Evolutionary conservation across 2,329 filamentous ascomycete genomes (phyloP).

Genomic region (Pseudogymnoascus sp.): DNA sequence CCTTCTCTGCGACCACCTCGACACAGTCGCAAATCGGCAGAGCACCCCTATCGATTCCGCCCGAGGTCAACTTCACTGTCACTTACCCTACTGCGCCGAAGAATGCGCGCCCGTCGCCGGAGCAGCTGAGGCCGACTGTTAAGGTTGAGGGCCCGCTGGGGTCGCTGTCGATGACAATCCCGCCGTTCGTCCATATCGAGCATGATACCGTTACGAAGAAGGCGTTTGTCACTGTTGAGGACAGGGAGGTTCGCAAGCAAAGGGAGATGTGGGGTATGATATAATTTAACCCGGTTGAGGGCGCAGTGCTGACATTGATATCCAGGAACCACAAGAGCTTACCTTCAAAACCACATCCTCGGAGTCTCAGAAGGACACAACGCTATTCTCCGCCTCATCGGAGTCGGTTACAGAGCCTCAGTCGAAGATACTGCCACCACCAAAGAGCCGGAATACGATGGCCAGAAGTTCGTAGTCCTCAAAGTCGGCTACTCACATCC

Average conservation of each 20-base stretch:
- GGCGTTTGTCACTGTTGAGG: conserved; percentile 61
- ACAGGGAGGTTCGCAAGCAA: conserved; percentile 65
- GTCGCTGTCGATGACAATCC: conserved; percentile 70
- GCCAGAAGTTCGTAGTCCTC: conserved; percentile 82
- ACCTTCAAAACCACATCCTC: conserved; percentile 82
- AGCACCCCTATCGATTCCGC: conserved; percentile 71
- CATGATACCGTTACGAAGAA: conserved; percentile 58
- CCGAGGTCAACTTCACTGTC: conserved; percentile 70
- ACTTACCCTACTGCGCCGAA: conserved; percentile 44
- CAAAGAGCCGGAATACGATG: conserved; percentile 59
- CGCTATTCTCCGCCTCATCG: conserved; percentile 84
- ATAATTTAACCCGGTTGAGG: conserved; percentile 25
- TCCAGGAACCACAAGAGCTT: conserved; percentile 79
- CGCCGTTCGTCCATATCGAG: conserved; percentile 66
- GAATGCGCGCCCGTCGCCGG: conserved; percentile 31
- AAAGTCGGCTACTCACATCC: conserved; percentile 97
- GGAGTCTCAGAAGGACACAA: conserved; percentile 96
- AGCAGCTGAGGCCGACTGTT: conserved; percentile 56
- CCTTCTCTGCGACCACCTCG: conserved; percentile 65
- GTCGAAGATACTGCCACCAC: conserved; percentile 71
- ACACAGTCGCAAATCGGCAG: conserved; percentile 77
- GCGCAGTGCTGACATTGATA: conserved; percentile 20
- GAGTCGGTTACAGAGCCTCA: conserved; percentile 88
- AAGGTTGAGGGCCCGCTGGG: conserved; percentile 78
- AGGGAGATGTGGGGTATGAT: conserved; percentile 87